Conservation (phyloP, 139 green algal genomes). For the Haematococcus lacustris region DNA sequence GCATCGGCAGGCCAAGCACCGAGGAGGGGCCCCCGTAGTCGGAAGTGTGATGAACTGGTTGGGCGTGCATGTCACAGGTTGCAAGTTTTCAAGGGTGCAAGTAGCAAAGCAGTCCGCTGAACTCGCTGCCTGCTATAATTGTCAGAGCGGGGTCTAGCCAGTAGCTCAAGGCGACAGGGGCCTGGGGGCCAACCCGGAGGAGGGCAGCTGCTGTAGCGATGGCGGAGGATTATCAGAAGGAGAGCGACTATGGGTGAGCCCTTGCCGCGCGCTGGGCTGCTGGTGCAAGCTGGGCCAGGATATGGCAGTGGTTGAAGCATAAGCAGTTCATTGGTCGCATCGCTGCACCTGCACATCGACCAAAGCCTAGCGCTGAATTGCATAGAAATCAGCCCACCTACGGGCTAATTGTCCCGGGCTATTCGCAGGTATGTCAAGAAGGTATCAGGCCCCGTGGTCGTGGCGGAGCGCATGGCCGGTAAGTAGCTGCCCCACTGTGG, state of each 20-base stretch:
- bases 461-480: constrained; percentile 88
- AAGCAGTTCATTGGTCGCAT: background rate
- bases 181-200: background rate
- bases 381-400: too few relatives aligned
- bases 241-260: constrained; percentile 38
- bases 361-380: too few relatives aligned
- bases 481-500: too few relatives aligned
- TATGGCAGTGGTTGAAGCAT: background rate
- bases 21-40: background rate
- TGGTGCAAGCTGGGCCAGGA: background rate
- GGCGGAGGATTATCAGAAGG: constrained; percentile 21
- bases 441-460: constrained; percentile 93
- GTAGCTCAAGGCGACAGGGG: background rate
- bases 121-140: too few relatives aligned
- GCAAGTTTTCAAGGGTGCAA: background rate
- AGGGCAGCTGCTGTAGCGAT: background rate
- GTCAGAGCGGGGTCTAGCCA: background rate
- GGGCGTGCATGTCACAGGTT: background rate
- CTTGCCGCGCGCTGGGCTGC: background rate
- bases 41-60: background rate
- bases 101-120: background rate
- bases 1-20: too few relatives aligned
- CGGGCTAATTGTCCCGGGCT: background rate
- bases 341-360: background rate
- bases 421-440: constrained; percentile 66